Conservation (phyloP, 768 basidiomycete species). For the Termitomyces titanicus region DNA sequence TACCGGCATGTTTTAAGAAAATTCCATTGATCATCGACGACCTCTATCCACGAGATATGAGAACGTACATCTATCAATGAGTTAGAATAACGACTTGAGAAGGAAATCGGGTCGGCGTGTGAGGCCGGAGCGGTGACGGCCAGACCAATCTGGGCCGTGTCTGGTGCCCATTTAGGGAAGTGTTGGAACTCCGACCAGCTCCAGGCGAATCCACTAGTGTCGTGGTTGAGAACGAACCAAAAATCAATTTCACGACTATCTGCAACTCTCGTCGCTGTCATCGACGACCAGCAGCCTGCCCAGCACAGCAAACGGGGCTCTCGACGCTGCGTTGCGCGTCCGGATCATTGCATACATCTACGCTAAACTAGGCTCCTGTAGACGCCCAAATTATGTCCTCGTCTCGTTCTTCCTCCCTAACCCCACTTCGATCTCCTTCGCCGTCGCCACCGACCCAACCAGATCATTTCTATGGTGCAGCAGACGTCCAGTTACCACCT, state of each 20-base stretch:
- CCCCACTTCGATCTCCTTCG: conserved; percentile 51
- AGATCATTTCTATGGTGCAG: conserved; percentile 77
- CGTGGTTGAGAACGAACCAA: conserved; percentile 4
- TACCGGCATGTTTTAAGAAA: background rate
- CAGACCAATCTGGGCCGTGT: conserved; percentile 7
- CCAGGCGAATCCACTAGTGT: conserved; percentile 1
- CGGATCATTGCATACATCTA: background rate
- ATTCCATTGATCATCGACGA: background rate
- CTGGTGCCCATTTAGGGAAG: conserved; percentile 25
- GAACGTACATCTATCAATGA: too few species aligned
- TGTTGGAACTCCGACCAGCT: conserved; percentile 24
- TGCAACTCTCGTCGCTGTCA: background rate
- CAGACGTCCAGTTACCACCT: conserved; percentile 44
- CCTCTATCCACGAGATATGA: background rate
- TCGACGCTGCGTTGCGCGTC: conserved; percentile 4
- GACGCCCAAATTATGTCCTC: conserved; percentile 24
- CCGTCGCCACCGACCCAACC: conserved; percentile 61
- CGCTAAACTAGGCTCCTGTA: conserved; percentile 7
- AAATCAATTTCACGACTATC: conserved; percentile 12
- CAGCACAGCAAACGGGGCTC: background rate
- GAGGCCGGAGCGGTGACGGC: conserved; percentile 7
- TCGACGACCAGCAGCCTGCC: conserved; percentile 1
- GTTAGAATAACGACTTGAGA: too few species aligned
- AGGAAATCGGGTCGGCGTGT: too few species aligned
- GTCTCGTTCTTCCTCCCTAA: conserved; percentile 39